Evolutionary conservation across 768 basidiomycete species (phyloP), one percentile per base, ranked within the genome.

Genomic region (Infundibulicybe gibba): DNA sequence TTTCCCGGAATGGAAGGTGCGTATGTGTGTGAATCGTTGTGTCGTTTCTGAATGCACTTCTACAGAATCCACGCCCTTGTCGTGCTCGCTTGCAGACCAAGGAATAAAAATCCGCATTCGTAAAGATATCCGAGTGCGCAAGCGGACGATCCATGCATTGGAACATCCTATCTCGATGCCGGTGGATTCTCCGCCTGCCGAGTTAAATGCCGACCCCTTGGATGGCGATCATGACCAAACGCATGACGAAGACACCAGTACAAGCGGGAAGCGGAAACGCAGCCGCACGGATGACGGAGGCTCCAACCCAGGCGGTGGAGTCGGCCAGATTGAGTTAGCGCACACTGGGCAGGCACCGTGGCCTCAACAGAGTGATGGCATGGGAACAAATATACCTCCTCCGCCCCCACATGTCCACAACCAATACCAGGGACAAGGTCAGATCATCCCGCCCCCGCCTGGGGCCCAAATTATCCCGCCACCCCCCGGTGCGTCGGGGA

Each of bases 1-100:
- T 97, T 95, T 61, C 93, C 94, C 0, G 93, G 94, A 19, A 94
- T 94, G 90, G 90, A 92, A 75, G 86, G 92, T 90, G 53, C 19
- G 81, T 66, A 9, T 34, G 20, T 37, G 41, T 40, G 13, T 20
- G 16, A 16, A 40, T 40, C 39, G 19, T 38, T 16, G 8, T 30
- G 30, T 40, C 32, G 30, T 33, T 11, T 10, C 32, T 25, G 3
- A 25, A 2, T 21, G n/a, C 31, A 9, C 20, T 38, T 6, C 45
- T 34, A 34, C 61, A 93, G 93, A 93, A 66, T 93, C 90, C 3
- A 94, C 93, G 0, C 82, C 85, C 3, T 76, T 95, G 1, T 94
- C 93, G 2, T 90, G 85, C 54, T 89, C 90, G 0, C 79, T 94
- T 45, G 91, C 92, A n/a, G 92, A 94, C 60, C 93, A 94, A 65